These are phyloP conservation scores for Plasmodium cynomolgi DNA, from an alignment of 169 alveolate species.

Conservation along the genomic window DNA sequence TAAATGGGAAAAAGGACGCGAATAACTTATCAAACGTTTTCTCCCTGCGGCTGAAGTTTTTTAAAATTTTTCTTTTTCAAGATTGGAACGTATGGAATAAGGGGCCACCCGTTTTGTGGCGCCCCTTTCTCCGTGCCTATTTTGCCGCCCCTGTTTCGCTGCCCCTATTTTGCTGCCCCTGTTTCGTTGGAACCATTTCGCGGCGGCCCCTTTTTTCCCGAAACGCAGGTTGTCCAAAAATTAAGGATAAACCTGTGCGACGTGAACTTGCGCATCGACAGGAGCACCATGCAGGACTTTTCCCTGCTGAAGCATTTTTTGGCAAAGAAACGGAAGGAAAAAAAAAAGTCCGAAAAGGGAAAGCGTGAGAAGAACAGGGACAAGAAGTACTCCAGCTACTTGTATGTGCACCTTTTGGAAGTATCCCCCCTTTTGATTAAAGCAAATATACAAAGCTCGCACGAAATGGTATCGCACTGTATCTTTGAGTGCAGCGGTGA, in stretches of 20 bases:
- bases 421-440: not conserved
- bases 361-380: not conserved
- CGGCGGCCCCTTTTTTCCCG: not conserved
- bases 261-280: not conserved
- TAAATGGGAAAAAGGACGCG: not conserved
- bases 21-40: not conserved
- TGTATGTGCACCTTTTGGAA: constrained; percentile 13
- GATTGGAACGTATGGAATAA: constrained; percentile 1
- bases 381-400: not conserved
- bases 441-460: not conserved
- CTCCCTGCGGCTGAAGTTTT: not conserved
- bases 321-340: not conserved
- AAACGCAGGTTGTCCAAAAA: constrained; percentile 2
- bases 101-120: no score
- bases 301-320: not conserved
- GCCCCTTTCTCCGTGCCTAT: no score
- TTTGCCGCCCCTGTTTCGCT: no score
- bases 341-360: not conserved
- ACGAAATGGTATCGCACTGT: not conserved
- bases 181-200: no score
- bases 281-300: not conserved
- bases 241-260: not conserved
- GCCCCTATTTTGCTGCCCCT: no score
- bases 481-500: not conserved
- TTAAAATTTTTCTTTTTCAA: constrained; percentile 17